These are phyloP conservation scores for Rhizopogon roseolus DNA, from an alignment of 768 basidiomycete genomes.

Conservation along the genomic window DNA sequence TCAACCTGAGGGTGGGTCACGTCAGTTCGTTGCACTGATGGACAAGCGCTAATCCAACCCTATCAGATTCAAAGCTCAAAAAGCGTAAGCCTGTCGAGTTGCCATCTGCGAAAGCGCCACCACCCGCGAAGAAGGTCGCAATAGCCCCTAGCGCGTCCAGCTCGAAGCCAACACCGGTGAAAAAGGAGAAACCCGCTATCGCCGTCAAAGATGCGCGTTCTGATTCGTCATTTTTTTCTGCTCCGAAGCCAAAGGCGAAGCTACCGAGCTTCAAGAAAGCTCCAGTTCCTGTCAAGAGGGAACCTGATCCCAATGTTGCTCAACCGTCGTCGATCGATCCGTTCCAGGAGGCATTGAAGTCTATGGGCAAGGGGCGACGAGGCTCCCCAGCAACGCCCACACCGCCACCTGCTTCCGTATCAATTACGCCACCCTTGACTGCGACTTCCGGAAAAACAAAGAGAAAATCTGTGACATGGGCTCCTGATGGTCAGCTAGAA, in stretches of 20 bases:
- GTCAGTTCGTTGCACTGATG: conserved; percentile 35
- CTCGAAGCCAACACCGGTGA: conserved; percentile 35
- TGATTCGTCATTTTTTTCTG: conserved; percentile 86
- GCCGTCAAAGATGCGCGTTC: conserved; percentile 74
- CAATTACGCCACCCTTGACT: conserved; percentile 30
- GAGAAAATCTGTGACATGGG: conserved; percentile 79
- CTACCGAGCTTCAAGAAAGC: conserved; percentile 86
- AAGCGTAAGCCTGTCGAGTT: conserved; percentile 70
- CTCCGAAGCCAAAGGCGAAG: conserved; percentile 79
- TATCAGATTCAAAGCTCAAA: conserved; percentile 54
- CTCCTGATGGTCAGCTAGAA: conserved; percentile 69
- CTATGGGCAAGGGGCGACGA: conserved; percentile 59
- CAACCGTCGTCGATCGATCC: conserved; percentile 76
- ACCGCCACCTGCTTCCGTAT: conserved; percentile 38
- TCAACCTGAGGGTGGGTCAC: conserved; percentile 68
- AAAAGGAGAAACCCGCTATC: conserved; percentile 49
- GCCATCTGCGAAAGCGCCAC: conserved; percentile 39
- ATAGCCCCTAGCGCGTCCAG: conserved; percentile 23
- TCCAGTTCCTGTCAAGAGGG: conserved; percentile 44
- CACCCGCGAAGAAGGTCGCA: conserved; percentile 65
- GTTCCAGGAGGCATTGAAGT: conserved; percentile 78
- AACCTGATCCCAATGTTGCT: conserved; percentile 54
- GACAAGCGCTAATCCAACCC: conserved; percentile 19
- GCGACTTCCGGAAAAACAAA: conserved; percentile 47
- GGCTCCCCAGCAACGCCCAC: conserved; percentile 60